phyloP scores from a whole-genome alignment of 208 protist species.

The Trypanosoma vivax region DNA sequence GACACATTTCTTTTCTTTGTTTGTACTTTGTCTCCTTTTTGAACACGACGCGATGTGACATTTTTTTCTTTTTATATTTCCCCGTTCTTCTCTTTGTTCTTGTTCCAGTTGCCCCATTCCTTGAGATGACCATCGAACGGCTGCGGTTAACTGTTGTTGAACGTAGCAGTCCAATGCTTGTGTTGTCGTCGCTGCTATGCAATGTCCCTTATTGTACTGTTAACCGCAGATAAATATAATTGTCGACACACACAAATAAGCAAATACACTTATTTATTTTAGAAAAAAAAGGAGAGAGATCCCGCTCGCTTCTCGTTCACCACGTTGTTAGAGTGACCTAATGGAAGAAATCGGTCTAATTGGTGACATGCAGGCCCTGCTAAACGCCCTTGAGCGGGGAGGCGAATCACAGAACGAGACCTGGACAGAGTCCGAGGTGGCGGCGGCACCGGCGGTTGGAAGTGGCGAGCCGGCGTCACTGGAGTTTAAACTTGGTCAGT shows the following conservation, averaged over 20 bases:
- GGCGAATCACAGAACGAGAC: background rate
- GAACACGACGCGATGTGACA: background rate
- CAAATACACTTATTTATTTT: too few species aligned
- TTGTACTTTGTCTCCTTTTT: background rate
- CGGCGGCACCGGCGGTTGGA: background rate
- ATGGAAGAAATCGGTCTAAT: slow-evolving; percentile 1
- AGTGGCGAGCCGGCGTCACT: slow-evolving; percentile 7
- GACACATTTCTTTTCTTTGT: background rate
- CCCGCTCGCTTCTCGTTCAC: background rate
- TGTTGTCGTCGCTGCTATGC: too few species aligned
- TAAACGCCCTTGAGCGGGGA: background rate
- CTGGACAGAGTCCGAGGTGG: background rate
- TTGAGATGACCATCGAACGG: too few species aligned
- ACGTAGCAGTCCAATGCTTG: too few species aligned
- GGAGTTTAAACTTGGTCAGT: slow-evolving; percentile 16
- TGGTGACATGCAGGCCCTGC: slow-evolving; percentile 10
- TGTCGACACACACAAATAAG: too few species aligned
- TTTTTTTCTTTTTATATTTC: background rate
- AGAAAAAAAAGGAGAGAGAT: background rate
- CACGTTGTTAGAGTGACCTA: background rate
- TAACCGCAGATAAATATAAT: too few species aligned
- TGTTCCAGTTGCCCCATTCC: too few species aligned
- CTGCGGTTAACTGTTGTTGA: too few species aligned
- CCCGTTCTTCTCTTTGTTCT: background rate
- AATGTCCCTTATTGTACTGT: too few species aligned